phyloP scores from a whole-genome alignment of 345 rosid species.

The Punica granatum region DNA sequence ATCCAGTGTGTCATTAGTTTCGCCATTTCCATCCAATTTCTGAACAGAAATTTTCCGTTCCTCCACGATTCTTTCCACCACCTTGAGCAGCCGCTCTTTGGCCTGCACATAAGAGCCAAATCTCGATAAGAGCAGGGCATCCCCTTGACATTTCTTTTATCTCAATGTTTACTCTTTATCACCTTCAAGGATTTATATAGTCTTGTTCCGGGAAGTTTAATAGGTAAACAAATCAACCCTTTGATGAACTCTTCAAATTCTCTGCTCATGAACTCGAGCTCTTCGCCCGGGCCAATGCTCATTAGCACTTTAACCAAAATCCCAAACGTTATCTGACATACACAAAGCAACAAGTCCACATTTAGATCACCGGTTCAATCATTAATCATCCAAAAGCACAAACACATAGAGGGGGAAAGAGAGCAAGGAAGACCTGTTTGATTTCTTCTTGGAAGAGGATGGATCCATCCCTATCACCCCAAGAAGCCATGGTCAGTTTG shows the following conservation, averaged over 20 bases:
- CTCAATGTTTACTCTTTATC: background rate
- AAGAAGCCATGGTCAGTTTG: slow-evolving; percentile 40
- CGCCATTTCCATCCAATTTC: slow-evolving; percentile 17
- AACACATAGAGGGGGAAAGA: background rate
- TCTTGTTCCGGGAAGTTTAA: slow-evolving; percentile 85
- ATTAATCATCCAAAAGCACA: background rate
- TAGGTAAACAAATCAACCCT: slow-evolving; percentile 84
- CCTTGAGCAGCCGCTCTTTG: slow-evolving; percentile 51
- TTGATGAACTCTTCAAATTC: slow-evolving; percentile 85
- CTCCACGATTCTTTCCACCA: slow-evolving; percentile 56
- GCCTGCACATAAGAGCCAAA: slow-evolving; percentile 44
- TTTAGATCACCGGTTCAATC: background rate
- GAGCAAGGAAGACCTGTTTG: slow-evolving; percentile 45
- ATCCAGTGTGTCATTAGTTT: slow-evolving; percentile 52
- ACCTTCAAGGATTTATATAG: slow-evolving; percentile 85
- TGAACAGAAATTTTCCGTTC: slow-evolving; percentile 38
- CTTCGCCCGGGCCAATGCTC: slow-evolving; percentile 62
- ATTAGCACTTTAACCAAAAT: slow-evolving; percentile 65
- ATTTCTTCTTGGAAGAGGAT: slow-evolving; percentile 59
- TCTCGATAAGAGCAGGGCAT: background rate
- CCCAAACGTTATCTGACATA: slow-evolving; percentile 62
- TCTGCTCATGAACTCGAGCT: slow-evolving; percentile 48
- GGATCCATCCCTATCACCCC: slow-evolving; percentile 37
- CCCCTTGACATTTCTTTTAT: background rate
- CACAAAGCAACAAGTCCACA: background rate